Conservation (phyloP, 2,329 filamentous ascomycete genomes). For the Fusarium sp. region DNA sequence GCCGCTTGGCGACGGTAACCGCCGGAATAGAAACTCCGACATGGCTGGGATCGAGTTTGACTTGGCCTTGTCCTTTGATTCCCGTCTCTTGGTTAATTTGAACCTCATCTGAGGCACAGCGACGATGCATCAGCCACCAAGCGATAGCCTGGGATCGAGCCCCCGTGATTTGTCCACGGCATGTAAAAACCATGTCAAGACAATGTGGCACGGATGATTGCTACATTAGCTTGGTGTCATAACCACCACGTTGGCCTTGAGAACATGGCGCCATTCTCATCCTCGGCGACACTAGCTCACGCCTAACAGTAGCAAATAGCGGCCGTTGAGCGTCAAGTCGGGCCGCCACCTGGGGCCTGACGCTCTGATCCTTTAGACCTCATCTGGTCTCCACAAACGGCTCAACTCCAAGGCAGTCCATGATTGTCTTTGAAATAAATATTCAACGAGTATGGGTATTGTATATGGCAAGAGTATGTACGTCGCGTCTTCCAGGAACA, state of each 20-base stretch:
- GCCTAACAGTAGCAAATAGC: constrained; percentile 23
- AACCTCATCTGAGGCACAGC: constrained; percentile 5
- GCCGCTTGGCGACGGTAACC: constrained; percentile 20
- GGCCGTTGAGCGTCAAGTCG: constrained; percentile 24
- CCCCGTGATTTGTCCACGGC: constrained; percentile 22
- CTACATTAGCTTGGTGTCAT: not conserved
- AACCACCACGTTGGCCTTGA: not conserved
- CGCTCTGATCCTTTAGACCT: not conserved
- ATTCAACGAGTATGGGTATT: constrained; percentile 39
- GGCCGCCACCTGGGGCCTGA: constrained; percentile 17
- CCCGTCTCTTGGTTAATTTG: not conserved
- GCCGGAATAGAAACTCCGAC: constrained; percentile 27
- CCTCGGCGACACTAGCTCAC: constrained; percentile 10
- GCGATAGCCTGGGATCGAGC: constrained; percentile 15
- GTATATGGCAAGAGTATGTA: constrained; percentile 37
- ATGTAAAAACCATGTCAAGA: constrained; percentile 5
- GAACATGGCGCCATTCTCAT: constrained; percentile 12
- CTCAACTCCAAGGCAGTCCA: not conserved
- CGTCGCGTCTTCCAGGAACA: constrained; percentile 16
- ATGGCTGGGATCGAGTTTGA: constrained; percentile 10
- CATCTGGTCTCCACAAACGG: constrained; percentile 3
- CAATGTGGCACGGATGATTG: not conserved
- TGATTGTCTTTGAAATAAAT: constrained; percentile 11
- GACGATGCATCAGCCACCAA: constrained; percentile 26
- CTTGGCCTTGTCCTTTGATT: constrained; percentile 5